phyloP scores from a whole-genome alignment of 108 stramenopile species.

The Pseudonitzschia multiseries region DNA sequence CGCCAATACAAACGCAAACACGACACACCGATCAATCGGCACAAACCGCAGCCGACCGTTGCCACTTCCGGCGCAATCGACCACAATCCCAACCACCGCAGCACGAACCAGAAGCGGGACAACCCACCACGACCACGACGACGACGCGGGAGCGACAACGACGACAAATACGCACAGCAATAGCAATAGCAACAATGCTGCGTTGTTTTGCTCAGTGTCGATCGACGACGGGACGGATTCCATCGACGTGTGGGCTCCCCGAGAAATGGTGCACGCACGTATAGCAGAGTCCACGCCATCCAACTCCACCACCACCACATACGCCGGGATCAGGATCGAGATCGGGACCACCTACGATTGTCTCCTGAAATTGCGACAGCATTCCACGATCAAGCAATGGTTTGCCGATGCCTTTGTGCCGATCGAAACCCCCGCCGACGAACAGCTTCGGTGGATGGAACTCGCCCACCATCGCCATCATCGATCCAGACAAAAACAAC shows the following conservation, averaged over 20 bases:
- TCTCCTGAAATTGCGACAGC: conserved; percentile 22
- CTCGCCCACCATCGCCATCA: conserved; percentile 18
- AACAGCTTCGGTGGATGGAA: conserved; percentile 33
- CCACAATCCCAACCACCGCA: too few species aligned
- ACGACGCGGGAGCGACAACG: too few species aligned
- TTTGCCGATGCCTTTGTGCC: conserved; percentile 12
- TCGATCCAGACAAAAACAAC: too few species aligned
- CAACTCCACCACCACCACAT: conserved; percentile 6
- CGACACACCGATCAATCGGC: background rate
- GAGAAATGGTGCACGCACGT: conserved; percentile 1
- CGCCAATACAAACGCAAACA: background rate
- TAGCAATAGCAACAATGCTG: too few species aligned
- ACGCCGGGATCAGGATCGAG: conserved; percentile 15
- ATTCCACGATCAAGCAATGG: conserved; percentile 9
- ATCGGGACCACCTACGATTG: conserved; percentile 27
- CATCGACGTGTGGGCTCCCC: conserved; percentile 2
- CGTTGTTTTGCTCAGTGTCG: conserved; percentile 7
- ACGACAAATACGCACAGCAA: too few species aligned
- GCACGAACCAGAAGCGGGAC: background rate
- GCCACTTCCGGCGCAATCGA: background rate
- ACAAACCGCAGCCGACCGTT: background rate
- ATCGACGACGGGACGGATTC: conserved; percentile 22
- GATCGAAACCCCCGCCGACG: conserved; percentile 16
- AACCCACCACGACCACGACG: too few species aligned
- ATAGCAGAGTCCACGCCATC: too few species aligned